Evolutionary conservation across 345 rosid genomes (phyloP).

Genomic region (Erysimum cheiranthoides): DNA sequence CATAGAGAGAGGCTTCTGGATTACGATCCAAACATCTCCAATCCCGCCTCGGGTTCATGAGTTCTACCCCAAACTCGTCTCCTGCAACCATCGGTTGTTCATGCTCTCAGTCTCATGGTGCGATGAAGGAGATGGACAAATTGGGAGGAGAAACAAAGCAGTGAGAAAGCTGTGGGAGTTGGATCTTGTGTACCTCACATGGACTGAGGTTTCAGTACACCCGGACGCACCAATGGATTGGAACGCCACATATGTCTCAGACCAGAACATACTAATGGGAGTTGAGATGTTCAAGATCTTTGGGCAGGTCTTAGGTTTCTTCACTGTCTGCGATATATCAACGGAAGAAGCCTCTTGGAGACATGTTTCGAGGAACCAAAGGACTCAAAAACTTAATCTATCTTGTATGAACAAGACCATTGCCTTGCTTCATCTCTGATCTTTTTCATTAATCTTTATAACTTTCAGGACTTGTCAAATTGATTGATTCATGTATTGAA

Average conservation of each 20-base stretch:
- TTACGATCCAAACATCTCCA: constrained; percentile 75
- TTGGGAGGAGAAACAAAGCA: constrained; percentile 95
- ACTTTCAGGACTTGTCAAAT: constrained; percentile 16
- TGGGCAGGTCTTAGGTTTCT: constrained; percentile 90
- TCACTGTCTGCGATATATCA: constrained; percentile 65
- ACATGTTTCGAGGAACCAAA: constrained; percentile 77
- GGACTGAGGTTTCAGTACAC: constrained; percentile 86
- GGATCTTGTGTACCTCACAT: constrained; percentile 80
- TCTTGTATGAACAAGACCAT: constrained; percentile 82
- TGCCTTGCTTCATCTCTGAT: constrained; percentile 71
- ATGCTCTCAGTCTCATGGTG: constrained; percentile 99
- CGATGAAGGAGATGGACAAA: constrained; percentile 88
- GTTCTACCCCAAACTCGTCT: constrained; percentile 90
- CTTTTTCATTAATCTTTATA: neutral
- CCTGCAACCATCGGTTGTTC: constrained; percentile 70
- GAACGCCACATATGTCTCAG: constrained; percentile 90
- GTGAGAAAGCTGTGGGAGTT: constrained; percentile 96
- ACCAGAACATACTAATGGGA: constrained; percentile 71
- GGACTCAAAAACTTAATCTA: constrained; percentile 78
- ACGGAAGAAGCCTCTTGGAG: constrained; percentile 63
- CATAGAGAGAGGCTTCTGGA: constrained; percentile 91
- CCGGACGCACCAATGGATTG: constrained; percentile 99
- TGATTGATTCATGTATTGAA: constrained; percentile 11
- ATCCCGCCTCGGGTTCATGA: constrained; percentile 91
- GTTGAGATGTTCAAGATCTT: constrained; percentile 98